These are phyloP conservation scores for Syncephalastrum sp. DNA, from an alignment of 371 early-diverging fungal genomes.

Conservation along the genomic window DNA sequence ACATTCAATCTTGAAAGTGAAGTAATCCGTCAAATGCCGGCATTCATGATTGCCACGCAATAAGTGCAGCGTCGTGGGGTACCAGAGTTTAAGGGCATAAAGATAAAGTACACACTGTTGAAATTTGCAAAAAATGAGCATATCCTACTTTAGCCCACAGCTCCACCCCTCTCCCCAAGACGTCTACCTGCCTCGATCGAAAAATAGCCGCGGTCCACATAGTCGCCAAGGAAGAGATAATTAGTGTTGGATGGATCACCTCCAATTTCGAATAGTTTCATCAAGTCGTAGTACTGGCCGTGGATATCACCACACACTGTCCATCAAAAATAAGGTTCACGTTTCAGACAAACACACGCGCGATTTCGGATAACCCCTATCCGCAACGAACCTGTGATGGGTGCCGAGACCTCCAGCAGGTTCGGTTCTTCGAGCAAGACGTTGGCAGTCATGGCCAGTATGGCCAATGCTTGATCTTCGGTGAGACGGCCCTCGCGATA, in stretches of 20 bases:
- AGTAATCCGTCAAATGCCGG: conserved; percentile 95
- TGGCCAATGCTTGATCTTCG: conserved; percentile 84
- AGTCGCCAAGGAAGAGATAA: conserved; percentile 96
- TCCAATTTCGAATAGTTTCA: conserved; percentile 97
- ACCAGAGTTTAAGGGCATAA: conserved; percentile 89
- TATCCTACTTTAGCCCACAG: neutral
- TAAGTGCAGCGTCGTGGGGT: conserved; percentile 87
- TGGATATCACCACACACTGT: conserved; percentile 98
- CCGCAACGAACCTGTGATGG: conserved; percentile 69
- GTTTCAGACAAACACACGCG: neutral
- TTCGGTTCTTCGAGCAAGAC: conserved; percentile 61
- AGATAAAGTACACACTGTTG: conserved; percentile 87
- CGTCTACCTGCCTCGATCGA: conserved; percentile 15
- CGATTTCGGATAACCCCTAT: neutral
- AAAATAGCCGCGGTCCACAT: conserved; percentile 97
- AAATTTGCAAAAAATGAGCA: neutral
- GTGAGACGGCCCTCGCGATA: conserved; percentile 85
- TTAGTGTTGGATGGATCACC: conserved; percentile 88
- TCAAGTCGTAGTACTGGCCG: conserved; percentile 98
- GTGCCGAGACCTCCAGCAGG: conserved; percentile 83
- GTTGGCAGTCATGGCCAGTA: conserved; percentile 23
- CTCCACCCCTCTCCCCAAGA: too few relatives aligned
- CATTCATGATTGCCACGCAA: conserved; percentile 99
- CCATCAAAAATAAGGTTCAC: too few relatives aligned
- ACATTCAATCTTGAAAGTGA: conserved; percentile 97